A percentile compares a stretch with the other conserved stretches of the same genome.
Evolutionary conservation across 129 eudicot genomes (phyloP).

Genomic region (Flaveria sonorensis): DNA sequence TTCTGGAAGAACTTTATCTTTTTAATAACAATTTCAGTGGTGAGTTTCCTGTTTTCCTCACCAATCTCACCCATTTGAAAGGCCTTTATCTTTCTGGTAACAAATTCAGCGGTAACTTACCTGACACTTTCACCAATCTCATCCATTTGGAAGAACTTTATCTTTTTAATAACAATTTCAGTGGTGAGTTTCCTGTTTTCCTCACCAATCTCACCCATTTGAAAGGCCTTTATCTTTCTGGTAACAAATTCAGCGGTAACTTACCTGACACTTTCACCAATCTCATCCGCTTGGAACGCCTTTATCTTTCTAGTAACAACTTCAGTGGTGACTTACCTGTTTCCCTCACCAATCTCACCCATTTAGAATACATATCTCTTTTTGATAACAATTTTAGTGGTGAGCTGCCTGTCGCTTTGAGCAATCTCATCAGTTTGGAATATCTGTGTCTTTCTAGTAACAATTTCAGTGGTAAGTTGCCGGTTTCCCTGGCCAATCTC

Average conservation of each 20-base stretch:
- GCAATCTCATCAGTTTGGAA: slow-evolving; percentile 6
- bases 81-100: no score
- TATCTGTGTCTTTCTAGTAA: neutral
- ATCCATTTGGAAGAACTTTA: no score
- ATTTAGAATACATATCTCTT: neutral
- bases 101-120: no score
- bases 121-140: no score
- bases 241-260: neutral
- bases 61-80: no score
- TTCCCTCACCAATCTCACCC: neutral
- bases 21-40: no score
- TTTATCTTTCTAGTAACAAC: neutral
- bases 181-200: neutral
- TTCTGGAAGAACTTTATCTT: neutral
- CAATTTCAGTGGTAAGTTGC: neutral
- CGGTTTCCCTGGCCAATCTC: neutral
- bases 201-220: neutral
- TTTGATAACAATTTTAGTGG: neutral
- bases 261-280: neutral
- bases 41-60: no score
- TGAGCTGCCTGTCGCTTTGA: neutral
- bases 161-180: no score
- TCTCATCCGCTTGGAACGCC: neutral
- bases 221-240: neutral
- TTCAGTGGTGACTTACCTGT: neutral